Percentiles rank a stretch among this genome's conserved stretches.
Conservation (phyloP, 805 yeast genomes). For the Ogataea haglerorum region DNA sequence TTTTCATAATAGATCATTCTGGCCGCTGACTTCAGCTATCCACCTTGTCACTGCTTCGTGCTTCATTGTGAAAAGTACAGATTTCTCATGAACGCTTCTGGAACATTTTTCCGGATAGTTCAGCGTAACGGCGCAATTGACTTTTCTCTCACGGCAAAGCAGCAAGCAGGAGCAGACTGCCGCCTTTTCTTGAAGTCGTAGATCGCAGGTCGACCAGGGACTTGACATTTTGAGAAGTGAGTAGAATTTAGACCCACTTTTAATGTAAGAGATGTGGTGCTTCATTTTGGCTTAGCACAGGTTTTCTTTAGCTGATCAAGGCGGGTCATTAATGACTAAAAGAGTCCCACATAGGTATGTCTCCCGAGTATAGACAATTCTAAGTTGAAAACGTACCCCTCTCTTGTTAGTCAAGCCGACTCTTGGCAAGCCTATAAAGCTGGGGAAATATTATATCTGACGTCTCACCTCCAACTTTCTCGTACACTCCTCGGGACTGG, state of each 20-base stretch:
- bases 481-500: slow-evolving; percentile 43
- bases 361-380: too few relatives aligned
- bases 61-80: too few relatives aligned
- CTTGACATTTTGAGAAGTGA: too few relatives aligned
- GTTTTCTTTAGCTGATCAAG: too few relatives aligned
- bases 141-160: slow-evolving; percentile 76
- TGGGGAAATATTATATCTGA: slow-evolving; percentile 84
- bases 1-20: slow-evolving; percentile 16
- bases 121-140: slow-evolving; percentile 68
- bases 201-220: background rate
- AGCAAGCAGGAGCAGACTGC: slow-evolving; percentile 70
- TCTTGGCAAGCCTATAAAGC: slow-evolving; percentile 39
- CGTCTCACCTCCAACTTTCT: slow-evolving; percentile 67
- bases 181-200: slow-evolving; percentile 38
- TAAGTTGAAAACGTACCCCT: too few relatives aligned
- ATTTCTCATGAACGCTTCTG: slow-evolving; percentile 69
- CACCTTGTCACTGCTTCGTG: slow-evolving; percentile 26
- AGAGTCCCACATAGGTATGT: too few relatives aligned
- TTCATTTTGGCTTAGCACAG: too few relatives aligned
- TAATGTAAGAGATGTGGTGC: background rate
- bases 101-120: slow-evolving; percentile 52
- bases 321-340: too few relatives aligned
- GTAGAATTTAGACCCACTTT: background rate
- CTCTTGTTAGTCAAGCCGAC: background rate
- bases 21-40: slow-evolving; percentile 12